Conservation (phyloP, 163 green algal genomes). For the Chlorella variabilis region DNA sequence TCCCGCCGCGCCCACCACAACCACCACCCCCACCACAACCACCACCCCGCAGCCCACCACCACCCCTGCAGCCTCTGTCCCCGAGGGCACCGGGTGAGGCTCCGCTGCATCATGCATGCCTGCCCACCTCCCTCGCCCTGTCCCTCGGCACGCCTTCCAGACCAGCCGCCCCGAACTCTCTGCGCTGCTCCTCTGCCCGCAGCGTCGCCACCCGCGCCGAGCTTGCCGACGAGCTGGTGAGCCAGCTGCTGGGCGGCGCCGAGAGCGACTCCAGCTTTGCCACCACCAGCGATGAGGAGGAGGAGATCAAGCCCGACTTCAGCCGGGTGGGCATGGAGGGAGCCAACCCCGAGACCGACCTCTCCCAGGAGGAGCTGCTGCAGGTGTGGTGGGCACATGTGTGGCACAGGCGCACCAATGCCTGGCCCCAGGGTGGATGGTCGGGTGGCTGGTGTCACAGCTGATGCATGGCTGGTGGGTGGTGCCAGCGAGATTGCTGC, state of each 20-base stretch:
- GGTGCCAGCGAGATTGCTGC: no score
- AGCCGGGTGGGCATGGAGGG: slow-evolving; percentile 21
- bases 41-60: no score
- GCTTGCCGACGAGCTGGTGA: background rate
- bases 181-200: no score
- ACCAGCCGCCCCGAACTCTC: no score
- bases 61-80: background rate
- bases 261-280: background rate
- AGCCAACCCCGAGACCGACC: background rate
- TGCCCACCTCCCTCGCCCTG: no score
- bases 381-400: no score
- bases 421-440: no score
- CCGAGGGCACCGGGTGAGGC: background rate
- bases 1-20: background rate
- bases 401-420: no score
- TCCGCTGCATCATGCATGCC: no score
- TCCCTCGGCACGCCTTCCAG: no score
- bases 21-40: background rate
- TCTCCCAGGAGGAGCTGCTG: background rate
- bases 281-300: background rate
- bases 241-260: background rate
- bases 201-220: background rate
- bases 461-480: no score
- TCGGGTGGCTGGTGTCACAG: no score
- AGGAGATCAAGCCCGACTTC: background rate